Percentiles rank a stretch among this genome's conserved stretches.
Conservation (phyloP, 768 basidiomycete species). For the Naganishia friedmannii region DNA sequence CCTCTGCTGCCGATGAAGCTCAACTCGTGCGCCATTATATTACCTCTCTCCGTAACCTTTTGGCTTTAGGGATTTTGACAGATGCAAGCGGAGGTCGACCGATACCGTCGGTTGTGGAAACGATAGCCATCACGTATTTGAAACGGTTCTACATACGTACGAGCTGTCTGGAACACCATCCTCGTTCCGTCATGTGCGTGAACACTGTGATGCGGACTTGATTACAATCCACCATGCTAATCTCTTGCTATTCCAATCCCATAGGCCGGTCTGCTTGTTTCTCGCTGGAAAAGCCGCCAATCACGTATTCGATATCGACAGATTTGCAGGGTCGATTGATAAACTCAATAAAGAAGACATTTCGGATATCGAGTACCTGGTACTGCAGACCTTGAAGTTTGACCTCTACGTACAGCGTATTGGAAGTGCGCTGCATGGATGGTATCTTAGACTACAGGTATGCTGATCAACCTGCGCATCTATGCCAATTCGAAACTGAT, state of each 20-base stretch:
- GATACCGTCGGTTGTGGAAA: conserved; percentile 90
- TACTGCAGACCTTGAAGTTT: conserved; percentile 88
- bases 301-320: conserved; percentile 79
- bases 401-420: conserved; percentile 70
- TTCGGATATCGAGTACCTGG: conserved; percentile 89
- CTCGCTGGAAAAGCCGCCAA: conserved; percentile 98
- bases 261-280: conserved; percentile 89
- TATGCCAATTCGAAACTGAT: not conserved
- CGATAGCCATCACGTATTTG: conserved; percentile 84
- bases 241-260: conserved; percentile 15
- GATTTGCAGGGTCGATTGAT: conserved; percentile 77
- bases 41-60: conserved; percentile 80
- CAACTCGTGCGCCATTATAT: conserved; percentile 84
- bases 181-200: conserved; percentile 88
- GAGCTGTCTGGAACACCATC: conserved; percentile 99
- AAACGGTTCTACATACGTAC: conserved; percentile 97
- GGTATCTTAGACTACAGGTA: conserved; percentile 48
- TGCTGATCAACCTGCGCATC: conserved; percentile 21
- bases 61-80: conserved; percentile 54
- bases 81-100: conserved; percentile 57
- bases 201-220: not conserved
- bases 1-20: conserved; percentile 74
- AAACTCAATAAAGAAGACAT: conserved; percentile 78
- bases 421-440: conserved; percentile 48
- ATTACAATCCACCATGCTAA: not conserved